Evolutionary conservation across 139 green algal species (phyloP).

Genomic region (Chlorella sorokiniana): DNA sequence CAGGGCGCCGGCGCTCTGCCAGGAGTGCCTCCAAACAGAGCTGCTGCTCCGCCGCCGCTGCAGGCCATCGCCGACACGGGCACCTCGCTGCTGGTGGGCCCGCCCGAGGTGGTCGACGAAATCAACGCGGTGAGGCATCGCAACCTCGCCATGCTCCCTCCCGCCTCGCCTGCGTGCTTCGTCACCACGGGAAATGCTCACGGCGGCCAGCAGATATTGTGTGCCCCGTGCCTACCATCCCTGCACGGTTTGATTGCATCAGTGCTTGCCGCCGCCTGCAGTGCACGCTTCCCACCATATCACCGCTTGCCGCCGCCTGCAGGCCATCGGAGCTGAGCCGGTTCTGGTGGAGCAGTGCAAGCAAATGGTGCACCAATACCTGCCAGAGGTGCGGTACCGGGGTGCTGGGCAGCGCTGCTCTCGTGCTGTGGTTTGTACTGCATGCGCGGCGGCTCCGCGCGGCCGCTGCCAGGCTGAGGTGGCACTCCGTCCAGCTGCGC

Average conservation of each 20-base stretch:
- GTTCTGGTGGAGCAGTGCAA: constrained; percentile 79
- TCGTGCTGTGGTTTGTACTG: too few species aligned
- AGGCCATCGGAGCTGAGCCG: constrained; percentile 66
- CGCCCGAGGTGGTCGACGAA: constrained; percentile 65
- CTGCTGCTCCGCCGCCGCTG: neutral
- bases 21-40: neutral
- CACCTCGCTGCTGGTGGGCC: constrained; percentile 85
- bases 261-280: too few species aligned
- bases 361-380: constrained; percentile 71
- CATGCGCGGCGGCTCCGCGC: too few species aligned
- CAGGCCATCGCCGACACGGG: constrained; percentile 93
- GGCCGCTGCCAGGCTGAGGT: too few species aligned
- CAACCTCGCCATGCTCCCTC: neutral
- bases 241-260: too few species aligned
- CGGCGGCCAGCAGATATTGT: neutral
- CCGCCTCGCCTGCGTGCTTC: neutral
- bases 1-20: too few species aligned
- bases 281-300: too few species aligned
- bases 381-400: constrained; percentile 39
- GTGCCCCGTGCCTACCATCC: too few species aligned
- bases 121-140: constrained; percentile 70
- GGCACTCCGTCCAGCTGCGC: neutral
- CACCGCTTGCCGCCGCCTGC: neutral
- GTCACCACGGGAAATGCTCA: neutral
- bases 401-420: neutral